A percentile compares a stretch with the other conserved stretches of the same genome.
Conservation (phyloP, 805 yeast species). For the Barnettozyma californica region DNA sequence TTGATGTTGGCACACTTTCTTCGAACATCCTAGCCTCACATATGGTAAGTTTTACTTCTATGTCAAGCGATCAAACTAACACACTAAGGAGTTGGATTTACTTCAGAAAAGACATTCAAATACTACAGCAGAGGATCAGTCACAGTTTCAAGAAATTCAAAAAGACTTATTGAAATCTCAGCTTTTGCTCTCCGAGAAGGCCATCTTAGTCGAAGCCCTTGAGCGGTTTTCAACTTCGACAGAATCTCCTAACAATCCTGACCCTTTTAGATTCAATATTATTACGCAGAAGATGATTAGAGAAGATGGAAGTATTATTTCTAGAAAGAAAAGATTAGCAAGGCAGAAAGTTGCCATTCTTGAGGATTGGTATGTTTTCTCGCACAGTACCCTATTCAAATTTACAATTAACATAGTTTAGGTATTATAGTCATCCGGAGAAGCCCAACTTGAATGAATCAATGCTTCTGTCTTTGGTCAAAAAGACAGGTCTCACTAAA, state of each 20-base stretch:
- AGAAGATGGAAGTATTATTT: neutral
- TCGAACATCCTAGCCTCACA: neutral
- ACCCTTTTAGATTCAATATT: neutral
- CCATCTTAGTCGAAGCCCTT: neutral
- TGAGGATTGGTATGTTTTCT: slow-evolving; percentile 6
- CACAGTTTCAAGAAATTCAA: neutral
- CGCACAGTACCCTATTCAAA: too few relatives aligned
- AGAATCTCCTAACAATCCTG: neutral
- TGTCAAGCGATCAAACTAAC: too few relatives aligned
- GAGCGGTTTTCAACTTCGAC: neutral
- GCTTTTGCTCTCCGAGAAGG: neutral
- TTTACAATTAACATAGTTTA: neutral
- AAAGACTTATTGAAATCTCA: neutral
- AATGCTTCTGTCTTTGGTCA: neutral
- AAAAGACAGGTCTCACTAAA: neutral
- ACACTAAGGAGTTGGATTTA: too few relatives aligned
- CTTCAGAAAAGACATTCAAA: too few relatives aligned
- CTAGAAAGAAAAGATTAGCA: slow-evolving; percentile 2
- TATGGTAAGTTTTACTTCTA: neutral
- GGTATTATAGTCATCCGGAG: neutral
- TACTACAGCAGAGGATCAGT: too few relatives aligned
- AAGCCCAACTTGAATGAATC: neutral
- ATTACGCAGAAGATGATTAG: slow-evolving; percentile 7
- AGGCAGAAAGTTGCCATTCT: slow-evolving; percentile 4
- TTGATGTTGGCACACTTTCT: neutral